Evolutionary conservation across 2,329 filamentous ascomycete species (phyloP), one percentile per base, ranked within the genome.

Genomic region (Orbilia blumenaviensis): DNA sequence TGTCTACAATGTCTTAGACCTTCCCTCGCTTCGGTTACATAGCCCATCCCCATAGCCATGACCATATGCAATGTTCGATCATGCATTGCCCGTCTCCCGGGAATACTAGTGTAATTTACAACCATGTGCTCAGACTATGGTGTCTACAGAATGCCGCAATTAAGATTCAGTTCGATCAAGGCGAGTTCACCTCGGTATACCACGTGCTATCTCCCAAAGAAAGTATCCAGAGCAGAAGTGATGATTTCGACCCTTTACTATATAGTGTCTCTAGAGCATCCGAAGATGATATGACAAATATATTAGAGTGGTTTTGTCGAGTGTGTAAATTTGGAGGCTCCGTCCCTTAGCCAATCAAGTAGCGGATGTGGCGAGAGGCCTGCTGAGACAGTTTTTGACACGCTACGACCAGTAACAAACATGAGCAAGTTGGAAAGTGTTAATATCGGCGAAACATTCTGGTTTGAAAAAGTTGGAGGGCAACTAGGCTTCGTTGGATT

Each of bases 401-500:
- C 56, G 63, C 50, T 48, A 25, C n/a, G 9, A 32, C 50, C 38
- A 68, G 50, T 32, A 25, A 18, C 4, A 38, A 38, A 48, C 21
- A 16, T 27, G 38, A 32, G 10, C 6, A 34, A 29, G 62, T 42
- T 52, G 46, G 46, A 18, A 18, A 18, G 18, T 61, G 58, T 52
- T 25, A 46, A 74, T 42, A 56, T 66, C 61, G 60, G 60, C 60
- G 60, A 66, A 58, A 73, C 52, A 74, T 9, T 60, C 50, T 29
- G 16, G 62, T 66, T 64, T 60, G 21, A 27, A 52, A 23, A 42
- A 74, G 34, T 29, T 36, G 32, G 27, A 29, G 23, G 29, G 23
- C 60, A 36, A 29, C 34, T 32, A 41, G 52, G 38, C 52, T 66
- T 64, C 71, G 71, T 75, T 75, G 71, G 71, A 75, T 75, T 75